Evolutionary conservation across 1,139 yeast species (phyloP).

Genomic region (Candida dubliniensis): DNA sequence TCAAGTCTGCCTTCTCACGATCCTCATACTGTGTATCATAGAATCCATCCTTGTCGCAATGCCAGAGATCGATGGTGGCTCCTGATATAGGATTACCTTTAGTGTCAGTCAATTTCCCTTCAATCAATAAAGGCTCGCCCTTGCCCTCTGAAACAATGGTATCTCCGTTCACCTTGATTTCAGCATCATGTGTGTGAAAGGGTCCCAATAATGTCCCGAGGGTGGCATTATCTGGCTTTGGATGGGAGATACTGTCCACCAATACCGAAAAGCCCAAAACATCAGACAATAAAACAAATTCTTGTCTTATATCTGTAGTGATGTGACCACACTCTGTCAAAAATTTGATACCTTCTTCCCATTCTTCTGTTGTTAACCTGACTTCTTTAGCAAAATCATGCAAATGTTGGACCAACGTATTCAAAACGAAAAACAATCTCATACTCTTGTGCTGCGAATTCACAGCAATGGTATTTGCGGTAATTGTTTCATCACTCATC

Average conservation of each 20-base stretch:
- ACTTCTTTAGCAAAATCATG: conserved; percentile 36
- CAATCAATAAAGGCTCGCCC: conserved; percentile 29
- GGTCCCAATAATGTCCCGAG: conserved; percentile 34
- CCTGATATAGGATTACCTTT: conserved; percentile 28
- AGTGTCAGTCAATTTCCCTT: conserved; percentile 22
- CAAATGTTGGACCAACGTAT: conserved; percentile 26
- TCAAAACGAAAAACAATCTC: conserved; percentile 26
- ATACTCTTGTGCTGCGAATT: conserved; percentile 25
- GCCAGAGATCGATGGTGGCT: conserved; percentile 36
- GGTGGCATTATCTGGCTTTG: conserved; percentile 31
- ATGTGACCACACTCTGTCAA: conserved; percentile 30
- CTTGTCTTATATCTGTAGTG: conserved; percentile 31
- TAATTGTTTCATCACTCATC: conserved; percentile 31
- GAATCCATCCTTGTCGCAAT: conserved; percentile 38
- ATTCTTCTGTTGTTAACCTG: conserved; percentile 31
- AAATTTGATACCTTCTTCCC: conserved; percentile 29
- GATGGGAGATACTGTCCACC: conserved; percentile 32
- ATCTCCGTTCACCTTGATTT: conserved; percentile 24
- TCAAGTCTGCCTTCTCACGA: conserved; percentile 26
- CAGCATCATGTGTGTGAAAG: conserved; percentile 35
- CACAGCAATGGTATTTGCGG: conserved; percentile 26
- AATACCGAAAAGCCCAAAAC: conserved; percentile 30
- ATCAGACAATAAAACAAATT: conserved; percentile 31
- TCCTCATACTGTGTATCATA: conserved; percentile 33
- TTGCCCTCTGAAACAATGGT: conserved; percentile 27